Evolutionary conservation across 2,329 filamentous ascomycete species (phyloP).

Genomic region (Phyllosticta capitalensis): DNA sequence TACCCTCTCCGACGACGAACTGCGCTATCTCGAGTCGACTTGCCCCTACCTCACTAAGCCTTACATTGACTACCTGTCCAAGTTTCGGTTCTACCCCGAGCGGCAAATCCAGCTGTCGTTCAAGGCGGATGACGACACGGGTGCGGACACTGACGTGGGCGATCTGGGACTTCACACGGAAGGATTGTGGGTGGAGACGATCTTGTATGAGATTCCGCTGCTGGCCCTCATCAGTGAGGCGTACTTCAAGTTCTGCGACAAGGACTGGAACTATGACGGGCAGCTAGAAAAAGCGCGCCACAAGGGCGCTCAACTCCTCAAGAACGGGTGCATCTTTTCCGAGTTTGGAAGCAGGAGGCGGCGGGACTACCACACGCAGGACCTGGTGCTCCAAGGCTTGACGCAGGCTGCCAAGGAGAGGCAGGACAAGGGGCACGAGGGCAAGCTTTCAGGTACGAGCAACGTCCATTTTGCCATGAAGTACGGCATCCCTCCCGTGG

Average conservation of each 20-base stretch:
- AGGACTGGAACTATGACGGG: conserved; percentile 78
- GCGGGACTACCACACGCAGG: conserved; percentile 90
- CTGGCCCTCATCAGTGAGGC: conserved; percentile 88
- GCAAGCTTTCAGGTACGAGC: conserved; percentile 78
- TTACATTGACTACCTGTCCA: conserved; percentile 73
- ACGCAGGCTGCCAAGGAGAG: conserved; percentile 66
- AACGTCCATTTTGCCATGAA: conserved; percentile 97
- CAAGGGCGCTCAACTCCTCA: conserved; percentile 69
- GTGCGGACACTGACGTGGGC: conserved; percentile 53
- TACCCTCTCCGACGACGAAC: conserved; percentile 67
- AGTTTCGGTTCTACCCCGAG: conserved; percentile 70
- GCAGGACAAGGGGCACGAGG: conserved; percentile 52
- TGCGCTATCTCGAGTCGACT: conserved; percentile 64
- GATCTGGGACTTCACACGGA: conserved; percentile 67
- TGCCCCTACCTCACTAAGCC: conserved; percentile 70
- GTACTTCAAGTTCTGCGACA: conserved; percentile 95
- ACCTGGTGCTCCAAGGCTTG: conserved; percentile 82
- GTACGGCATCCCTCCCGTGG: conserved; percentile 73
- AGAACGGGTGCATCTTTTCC: conserved; percentile 79
- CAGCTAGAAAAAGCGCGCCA: conserved; percentile 77
- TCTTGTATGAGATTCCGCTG: conserved; percentile 93
- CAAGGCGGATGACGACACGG: conserved; percentile 41
- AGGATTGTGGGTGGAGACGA: conserved; percentile 87
- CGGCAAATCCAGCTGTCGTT: conserved; percentile 72
- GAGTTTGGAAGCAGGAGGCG: conserved; percentile 88